Evolutionary conservation across 2,329 filamentous ascomycete genomes (phyloP).

Genomic region (Exutisphaerella laricina): DNA sequence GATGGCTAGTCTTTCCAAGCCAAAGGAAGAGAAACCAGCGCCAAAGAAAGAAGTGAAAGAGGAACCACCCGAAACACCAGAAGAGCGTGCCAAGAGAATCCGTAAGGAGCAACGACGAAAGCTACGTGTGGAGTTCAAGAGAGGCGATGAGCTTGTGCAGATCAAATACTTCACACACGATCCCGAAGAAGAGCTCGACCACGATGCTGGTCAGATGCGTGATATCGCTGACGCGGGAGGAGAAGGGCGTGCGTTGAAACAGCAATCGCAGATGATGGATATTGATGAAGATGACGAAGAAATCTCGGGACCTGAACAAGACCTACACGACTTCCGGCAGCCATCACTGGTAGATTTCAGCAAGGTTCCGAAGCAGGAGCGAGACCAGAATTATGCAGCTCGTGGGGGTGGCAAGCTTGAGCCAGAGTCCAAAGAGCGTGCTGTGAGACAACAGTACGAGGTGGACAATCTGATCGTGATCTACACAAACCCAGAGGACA

Average conservation of each 20-base stretch:
- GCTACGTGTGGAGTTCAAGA: constrained; percentile 65
- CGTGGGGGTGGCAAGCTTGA: constrained; percentile 41
- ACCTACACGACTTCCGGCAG: constrained; percentile 43
- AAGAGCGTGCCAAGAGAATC: constrained; percentile 61
- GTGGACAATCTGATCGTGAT: constrained; percentile 44
- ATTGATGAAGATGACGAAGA: constrained; percentile 59
- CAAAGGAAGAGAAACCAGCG: constrained; percentile 50
- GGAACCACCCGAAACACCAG: constrained; percentile 56
- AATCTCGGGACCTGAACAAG: constrained; percentile 49
- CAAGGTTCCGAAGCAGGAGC: constrained; percentile 36
- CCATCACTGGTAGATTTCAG: constrained; percentile 40
- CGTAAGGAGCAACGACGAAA: constrained; percentile 67
- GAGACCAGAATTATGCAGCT: constrained; percentile 40
- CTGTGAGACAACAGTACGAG: constrained; percentile 42
- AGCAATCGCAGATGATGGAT: constrained; percentile 59
- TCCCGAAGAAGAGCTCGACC: constrained; percentile 62
- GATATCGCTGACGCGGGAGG: constrained; percentile 68
- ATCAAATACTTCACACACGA: constrained; percentile 67
- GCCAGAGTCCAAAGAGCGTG: constrained; percentile 39
- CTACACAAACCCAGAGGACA: constrained; percentile 41
- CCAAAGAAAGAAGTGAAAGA: constrained; percentile 49
- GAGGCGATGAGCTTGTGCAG: constrained; percentile 60
- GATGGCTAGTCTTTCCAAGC: constrained; percentile 44
- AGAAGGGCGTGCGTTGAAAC: constrained; percentile 51
- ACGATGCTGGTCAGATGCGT: constrained; percentile 61